Conservation (phyloP, 495 filamentous ascomycete genomes). For the Aspergillus carlsbadensis region DNA sequence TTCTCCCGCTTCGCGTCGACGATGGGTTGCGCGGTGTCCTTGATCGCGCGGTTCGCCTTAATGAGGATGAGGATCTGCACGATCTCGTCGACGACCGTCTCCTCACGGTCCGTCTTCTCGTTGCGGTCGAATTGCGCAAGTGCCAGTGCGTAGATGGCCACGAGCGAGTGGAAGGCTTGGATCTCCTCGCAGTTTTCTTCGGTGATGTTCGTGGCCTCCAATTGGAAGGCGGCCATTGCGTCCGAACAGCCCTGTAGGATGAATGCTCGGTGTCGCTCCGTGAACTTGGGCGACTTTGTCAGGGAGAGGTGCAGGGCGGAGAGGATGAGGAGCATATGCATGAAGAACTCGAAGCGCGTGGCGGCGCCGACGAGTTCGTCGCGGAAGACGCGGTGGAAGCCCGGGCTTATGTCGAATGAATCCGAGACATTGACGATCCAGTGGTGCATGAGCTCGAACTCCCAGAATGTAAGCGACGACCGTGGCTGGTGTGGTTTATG, state of each 20-base stretch:
- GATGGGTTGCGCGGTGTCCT: neutral
- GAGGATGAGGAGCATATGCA: neutral
- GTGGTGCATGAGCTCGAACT: neutral
- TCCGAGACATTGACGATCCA: neutral
- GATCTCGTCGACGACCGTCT: neutral
- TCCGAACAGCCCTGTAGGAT: neutral
- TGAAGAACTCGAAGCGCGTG: neutral
- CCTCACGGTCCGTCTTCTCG: neutral
- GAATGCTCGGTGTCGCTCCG: neutral
- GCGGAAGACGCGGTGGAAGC: neutral
- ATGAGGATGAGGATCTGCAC: neutral
- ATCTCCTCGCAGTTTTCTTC: neutral
- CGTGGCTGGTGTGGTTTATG: neutral
- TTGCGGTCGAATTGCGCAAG: neutral
- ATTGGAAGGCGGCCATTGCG: neutral
- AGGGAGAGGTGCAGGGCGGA: neutral
- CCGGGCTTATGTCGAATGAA: neutral
- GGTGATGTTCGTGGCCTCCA: neutral
- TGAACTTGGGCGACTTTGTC: neutral
- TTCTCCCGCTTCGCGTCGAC: too few species aligned
- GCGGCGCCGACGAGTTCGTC: neutral
- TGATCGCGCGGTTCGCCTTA: neutral
- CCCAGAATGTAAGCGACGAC: neutral
- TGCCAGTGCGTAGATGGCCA: neutral
- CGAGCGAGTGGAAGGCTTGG: neutral